Conservation (phyloP, 495 filamentous ascomycete species). For the Letharia columbiana region DNA sequence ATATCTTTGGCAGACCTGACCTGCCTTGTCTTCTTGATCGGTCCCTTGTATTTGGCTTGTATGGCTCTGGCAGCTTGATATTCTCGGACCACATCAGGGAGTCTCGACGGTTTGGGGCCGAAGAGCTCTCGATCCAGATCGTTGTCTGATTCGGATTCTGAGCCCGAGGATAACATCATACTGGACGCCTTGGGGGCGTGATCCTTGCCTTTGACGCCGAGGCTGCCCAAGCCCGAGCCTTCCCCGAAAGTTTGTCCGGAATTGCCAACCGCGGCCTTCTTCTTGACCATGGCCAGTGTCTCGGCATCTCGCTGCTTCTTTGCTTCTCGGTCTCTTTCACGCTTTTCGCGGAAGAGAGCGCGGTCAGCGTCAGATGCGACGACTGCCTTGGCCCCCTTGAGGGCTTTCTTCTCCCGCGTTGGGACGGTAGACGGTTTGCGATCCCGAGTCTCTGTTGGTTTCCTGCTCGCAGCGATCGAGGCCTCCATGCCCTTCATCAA, state of each 20-base stretch:
- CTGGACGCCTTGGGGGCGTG: conserved; percentile 61
- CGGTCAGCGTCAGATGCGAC: conserved; percentile 34
- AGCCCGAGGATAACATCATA: conserved; percentile 73
- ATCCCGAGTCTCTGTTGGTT: conserved; percentile 33
- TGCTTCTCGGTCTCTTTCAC: conserved; percentile 62
- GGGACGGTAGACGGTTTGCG: conserved; percentile 26
- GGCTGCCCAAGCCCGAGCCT: conserved; percentile 66
- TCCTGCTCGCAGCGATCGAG: conserved; percentile 31
- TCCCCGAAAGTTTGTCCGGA: conserved; percentile 57
- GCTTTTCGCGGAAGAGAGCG: conserved; percentile 55
- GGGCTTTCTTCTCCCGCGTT: conserved; percentile 24
- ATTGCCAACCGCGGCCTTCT: conserved; percentile 42
- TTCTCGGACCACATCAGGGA: conserved; percentile 40
- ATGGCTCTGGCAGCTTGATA: conserved; percentile 48
- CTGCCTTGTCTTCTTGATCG: conserved; percentile 71
- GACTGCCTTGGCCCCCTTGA: conserved; percentile 35
- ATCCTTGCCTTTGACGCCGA: conserved; percentile 75
- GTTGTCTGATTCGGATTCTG: conserved; percentile 68
- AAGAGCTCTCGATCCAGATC: conserved; percentile 56
- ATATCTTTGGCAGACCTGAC: conserved; percentile 79
- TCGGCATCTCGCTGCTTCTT: conserved; percentile 62
- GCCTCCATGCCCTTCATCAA: conserved; percentile 39
- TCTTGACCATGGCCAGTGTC: conserved; percentile 56
- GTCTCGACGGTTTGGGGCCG: conserved; percentile 36
- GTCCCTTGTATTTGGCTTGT: conserved; percentile 46